Conservation (phyloP, 208 protist species). For the Acanthamoeba lenticulata region DNA sequence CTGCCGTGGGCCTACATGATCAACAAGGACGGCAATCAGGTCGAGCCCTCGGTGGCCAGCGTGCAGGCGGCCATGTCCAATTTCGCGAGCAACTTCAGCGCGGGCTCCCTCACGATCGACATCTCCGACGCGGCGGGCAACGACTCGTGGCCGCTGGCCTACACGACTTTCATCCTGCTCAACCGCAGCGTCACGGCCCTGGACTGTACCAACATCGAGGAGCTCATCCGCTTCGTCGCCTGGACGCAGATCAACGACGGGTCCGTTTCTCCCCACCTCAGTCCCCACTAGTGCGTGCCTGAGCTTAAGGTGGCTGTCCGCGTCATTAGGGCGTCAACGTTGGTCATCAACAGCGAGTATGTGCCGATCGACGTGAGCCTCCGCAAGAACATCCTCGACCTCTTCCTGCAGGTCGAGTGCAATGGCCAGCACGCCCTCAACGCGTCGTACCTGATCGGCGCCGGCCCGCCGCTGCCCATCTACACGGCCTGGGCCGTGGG, state of each 20-base stretch:
- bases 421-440: not conserved
- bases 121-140: not conserved
- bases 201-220: not conserved
- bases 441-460: not conserved
- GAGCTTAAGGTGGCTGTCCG: no score
- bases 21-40: not conserved
- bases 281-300: no score
- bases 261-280: not conserved
- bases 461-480: not conserved
- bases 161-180: not conserved
- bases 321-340: not conserved
- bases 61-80: not conserved
- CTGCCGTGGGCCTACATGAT: not conserved
- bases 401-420: not conserved
- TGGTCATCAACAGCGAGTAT: not conserved
- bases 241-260: slow-evolving; percentile 17
- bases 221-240: not conserved
- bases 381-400: not conserved
- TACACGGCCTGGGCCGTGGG: not conserved
- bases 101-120: not conserved
- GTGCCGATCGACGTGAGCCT: not conserved
- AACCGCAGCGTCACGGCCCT: not conserved
- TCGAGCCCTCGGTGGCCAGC: not conserved
- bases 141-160: slow-evolving; percentile 53
- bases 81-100: not conserved